A percentile compares a stretch with the other conserved stretches of the same genome.
Evolutionary conservation across 495 filamentous ascomycete species (phyloP).

Genomic region (Penicillium silybi): DNA sequence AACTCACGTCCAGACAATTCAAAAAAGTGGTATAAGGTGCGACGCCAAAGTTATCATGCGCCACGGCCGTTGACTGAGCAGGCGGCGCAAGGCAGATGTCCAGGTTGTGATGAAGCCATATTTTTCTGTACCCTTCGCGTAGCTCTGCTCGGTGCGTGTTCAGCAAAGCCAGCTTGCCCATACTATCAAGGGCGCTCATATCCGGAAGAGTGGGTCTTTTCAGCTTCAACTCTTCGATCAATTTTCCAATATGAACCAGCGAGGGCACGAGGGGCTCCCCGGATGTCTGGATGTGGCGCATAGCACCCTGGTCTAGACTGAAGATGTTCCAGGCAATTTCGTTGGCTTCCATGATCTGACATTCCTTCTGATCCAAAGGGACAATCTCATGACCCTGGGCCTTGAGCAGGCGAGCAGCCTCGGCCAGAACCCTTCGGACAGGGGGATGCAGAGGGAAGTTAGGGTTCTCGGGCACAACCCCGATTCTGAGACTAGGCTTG

Average conservation of each 20-base stretch:
- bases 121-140: slow-evolving; percentile 24
- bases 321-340: slow-evolving; percentile 18
- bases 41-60: slow-evolving; percentile 44
- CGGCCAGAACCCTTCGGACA: slow-evolving; percentile 42
- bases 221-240: slow-evolving; percentile 1
- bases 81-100: slow-evolving; percentile 40
- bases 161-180: slow-evolving; percentile 16
- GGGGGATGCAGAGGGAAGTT: slow-evolving; percentile 42
- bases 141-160: slow-evolving; percentile 15
- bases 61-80: slow-evolving; percentile 39
- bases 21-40: slow-evolving; percentile 38
- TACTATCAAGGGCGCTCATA: slow-evolving; percentile 7
- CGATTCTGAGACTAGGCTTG: slow-evolving; percentile 20
- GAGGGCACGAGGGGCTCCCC: slow-evolving; percentile 21
- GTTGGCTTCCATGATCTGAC: slow-evolving; percentile 10
- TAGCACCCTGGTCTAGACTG: slow-evolving; percentile 11
- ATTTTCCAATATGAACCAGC: slow-evolving; percentile 7
- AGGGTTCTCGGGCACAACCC: slow-evolving; percentile 22
- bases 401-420: slow-evolving; percentile 39
- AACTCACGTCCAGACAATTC: slow-evolving; percentile 44
- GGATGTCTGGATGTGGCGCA: slow-evolving; percentile 7
- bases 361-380: slow-evolving; percentile 10
- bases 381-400: slow-evolving; percentile 46
- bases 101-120: slow-evolving; percentile 31
- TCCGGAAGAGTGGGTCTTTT: slow-evolving; percentile 5